Base-by-base conservation (phyloP, 169 alveolate genomes). In the Cryptosporidium andersoni region DNA sequence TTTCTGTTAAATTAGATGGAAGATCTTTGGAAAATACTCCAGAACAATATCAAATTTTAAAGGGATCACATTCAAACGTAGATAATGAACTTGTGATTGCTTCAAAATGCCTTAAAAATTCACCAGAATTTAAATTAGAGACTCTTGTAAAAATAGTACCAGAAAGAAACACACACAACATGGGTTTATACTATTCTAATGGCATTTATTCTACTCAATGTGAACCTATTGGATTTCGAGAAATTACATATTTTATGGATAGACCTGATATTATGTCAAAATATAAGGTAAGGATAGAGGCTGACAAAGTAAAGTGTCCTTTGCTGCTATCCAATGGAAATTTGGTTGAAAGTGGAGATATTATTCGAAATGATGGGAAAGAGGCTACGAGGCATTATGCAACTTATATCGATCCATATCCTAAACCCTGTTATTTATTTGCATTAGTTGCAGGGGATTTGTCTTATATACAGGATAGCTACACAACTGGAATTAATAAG, bases 391-490 rank as follows among this genome's bases (percentile, higher is more conserved):
- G 89, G 34, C 95, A 92, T 80, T 92, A 81, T 64, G 96, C 96
- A 2, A 91, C 89, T 64, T 95, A 91, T 90, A 93, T 81, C 40
- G 98, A 95, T 58, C 98, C 98, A 11, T 91, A 82, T 88, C 91
- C 90, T 42, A 95, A 95, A 81, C 98, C 98, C 2, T 92, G 94
- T 51, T 95, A 95, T 89, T 92, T 95, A 51, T 95, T 95, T 62
- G 98, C 98, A 7, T 90, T 94, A n/a, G 97, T 95, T n/a, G 98
- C 97, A 16, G 98, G 98, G 36, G 91, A 91, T 64, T 74, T 95
- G 62, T 91, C 88, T n/a, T 80, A 91, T 36, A 81, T 95, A 55
- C 62, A 68, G 36, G 92, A 89, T 64, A 91, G 81, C 2, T 94
- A 91, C 89, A 81, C 81, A 80, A 95, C 97, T 47, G 60, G 42